phyloP scores from a whole-genome alignment of 2,329 filamentous ascomycete species.

The Colletotrichum navitas region DNA sequence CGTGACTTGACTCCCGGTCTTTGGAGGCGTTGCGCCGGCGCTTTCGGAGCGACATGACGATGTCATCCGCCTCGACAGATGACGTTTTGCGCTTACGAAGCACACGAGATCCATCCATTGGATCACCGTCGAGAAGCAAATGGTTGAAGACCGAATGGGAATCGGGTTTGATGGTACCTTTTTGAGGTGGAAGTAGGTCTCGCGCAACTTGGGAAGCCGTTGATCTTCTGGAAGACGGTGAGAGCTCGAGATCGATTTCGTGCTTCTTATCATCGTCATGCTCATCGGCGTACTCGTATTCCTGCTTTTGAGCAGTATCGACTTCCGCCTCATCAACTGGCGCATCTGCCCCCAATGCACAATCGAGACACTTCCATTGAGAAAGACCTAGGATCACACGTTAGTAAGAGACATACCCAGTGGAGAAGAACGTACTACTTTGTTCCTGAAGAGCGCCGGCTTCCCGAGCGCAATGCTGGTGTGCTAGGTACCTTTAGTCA shows the following conservation, averaged over 20 bases:
- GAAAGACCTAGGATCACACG: constrained; percentile 52
- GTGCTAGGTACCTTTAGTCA: constrained; percentile 73
- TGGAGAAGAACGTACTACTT: constrained; percentile 63
- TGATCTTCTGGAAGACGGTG: constrained; percentile 63
- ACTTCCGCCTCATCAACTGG: background rate
- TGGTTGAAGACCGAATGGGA: constrained; percentile 85
- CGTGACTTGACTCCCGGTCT: constrained; percentile 52
- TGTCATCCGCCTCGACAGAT: constrained; percentile 73
- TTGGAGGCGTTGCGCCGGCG: constrained; percentile 63
- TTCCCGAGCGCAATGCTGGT: constrained; percentile 88
- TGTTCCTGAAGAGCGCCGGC: constrained; percentile 62
- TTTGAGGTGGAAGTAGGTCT: constrained; percentile 78
- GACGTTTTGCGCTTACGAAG: constrained; percentile 89
- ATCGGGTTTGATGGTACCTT: constrained; percentile 73
- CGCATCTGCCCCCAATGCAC: constrained; percentile 43
- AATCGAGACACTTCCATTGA: constrained; percentile 66
- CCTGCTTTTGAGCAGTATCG: constrained; percentile 4
- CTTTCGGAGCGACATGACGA: constrained; percentile 64
- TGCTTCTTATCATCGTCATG: background rate
- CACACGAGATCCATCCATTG: constrained; percentile 80
- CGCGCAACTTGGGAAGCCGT: constrained; percentile 76
- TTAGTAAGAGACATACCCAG: background rate
- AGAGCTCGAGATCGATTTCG: constrained; percentile 37
- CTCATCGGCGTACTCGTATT: background rate
- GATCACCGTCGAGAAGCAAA: constrained; percentile 77